Conservation (phyloP, 371 early-diverging fungal species). For the Apophysomyces trapeziformis region DNA sequence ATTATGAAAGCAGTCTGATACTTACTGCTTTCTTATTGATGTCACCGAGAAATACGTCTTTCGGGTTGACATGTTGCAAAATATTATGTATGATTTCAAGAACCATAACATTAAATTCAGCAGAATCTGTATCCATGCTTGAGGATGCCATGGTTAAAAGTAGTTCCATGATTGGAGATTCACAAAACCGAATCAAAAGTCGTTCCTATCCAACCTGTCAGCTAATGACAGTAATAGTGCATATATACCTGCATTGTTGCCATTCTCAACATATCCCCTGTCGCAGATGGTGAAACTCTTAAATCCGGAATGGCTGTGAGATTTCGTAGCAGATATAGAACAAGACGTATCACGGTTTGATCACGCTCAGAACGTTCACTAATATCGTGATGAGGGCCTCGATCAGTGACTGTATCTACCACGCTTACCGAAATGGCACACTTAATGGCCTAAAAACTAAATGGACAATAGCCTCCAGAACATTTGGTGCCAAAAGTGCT, state of each 20-base stretch:
- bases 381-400: neutral
- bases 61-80: conserved; percentile 54
- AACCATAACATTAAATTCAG: conserved; percentile 69
- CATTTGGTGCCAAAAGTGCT: conserved; percentile 62
- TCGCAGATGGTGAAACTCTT: conserved; percentile 40
- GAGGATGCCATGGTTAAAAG: conserved; percentile 66
- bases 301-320: conserved; percentile 80
- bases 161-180: conserved; percentile 61
- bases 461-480: conserved; percentile 50
- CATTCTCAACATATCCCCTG: conserved; percentile 54
- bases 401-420: neutral
- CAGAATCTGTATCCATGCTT: conserved; percentile 49
- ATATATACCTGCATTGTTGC: conserved; percentile 63
- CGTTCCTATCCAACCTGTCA: conserved; percentile 47
- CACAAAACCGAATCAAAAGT: conserved; percentile 53
- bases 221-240: no score
- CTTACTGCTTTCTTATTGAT: neutral
- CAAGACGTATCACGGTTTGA: conserved; percentile 72
- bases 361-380: conserved; percentile 70
- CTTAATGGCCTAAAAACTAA: conserved; percentile 58
- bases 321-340: conserved; percentile 80
- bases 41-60: conserved; percentile 36
- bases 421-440: conserved; percentile 47
- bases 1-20: neutral
- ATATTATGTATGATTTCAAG: conserved; percentile 69